These are phyloP conservation scores for Hirschioporus abietinus DNA, from an alignment of 768 basidiomycete genomes.

Conservation along the genomic window DNA sequence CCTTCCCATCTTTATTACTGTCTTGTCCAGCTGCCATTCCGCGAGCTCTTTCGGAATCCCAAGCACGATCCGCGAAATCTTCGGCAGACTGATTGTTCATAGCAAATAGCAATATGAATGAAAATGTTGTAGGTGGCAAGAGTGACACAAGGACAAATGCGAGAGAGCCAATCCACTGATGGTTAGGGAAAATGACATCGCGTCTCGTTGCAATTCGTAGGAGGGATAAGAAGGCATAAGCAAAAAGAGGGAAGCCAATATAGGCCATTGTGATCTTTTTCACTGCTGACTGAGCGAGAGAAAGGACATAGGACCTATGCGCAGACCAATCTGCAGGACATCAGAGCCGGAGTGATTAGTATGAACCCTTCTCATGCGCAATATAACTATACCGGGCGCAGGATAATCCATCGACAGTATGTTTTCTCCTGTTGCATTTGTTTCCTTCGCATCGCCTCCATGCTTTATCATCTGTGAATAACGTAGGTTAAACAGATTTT, in stretches of 20 bases:
- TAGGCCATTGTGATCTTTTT: slow-evolving; percentile 15
- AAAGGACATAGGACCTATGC: slow-evolving; percentile 18
- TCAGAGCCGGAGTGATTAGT: not conserved
- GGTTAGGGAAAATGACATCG: slow-evolving; percentile 3
- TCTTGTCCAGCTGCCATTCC: slow-evolving; percentile 24
- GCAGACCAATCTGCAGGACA: slow-evolving; percentile 20
- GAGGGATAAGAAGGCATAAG: not conserved
- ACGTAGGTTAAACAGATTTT: not conserved
- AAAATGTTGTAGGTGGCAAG: slow-evolving; percentile 16
- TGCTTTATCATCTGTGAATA: slow-evolving; percentile 8
- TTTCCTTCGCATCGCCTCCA: slow-evolving; percentile 18
- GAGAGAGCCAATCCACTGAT: slow-evolving; percentile 4
- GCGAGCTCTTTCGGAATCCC: slow-evolving; percentile 28
- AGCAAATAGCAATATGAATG: slow-evolving; percentile 21
- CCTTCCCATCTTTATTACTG: slow-evolving; percentile 23
- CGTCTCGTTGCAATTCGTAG: not conserved
- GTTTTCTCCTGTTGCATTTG: slow-evolving; percentile 22
- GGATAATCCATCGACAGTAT: slow-evolving; percentile 25
- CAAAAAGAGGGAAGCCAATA: slow-evolving; percentile 16
- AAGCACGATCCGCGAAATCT: slow-evolving; percentile 25
- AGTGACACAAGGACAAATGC: slow-evolving; percentile 12
- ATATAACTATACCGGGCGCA: slow-evolving; percentile 20
- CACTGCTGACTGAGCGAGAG: slow-evolving; percentile 15
- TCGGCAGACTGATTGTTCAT: slow-evolving; percentile 16
- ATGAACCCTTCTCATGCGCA: not conserved